phyloP scores from a whole-genome alignment of 1,284 basidiomycete species.

The Ustilago trichophora region DNA sequence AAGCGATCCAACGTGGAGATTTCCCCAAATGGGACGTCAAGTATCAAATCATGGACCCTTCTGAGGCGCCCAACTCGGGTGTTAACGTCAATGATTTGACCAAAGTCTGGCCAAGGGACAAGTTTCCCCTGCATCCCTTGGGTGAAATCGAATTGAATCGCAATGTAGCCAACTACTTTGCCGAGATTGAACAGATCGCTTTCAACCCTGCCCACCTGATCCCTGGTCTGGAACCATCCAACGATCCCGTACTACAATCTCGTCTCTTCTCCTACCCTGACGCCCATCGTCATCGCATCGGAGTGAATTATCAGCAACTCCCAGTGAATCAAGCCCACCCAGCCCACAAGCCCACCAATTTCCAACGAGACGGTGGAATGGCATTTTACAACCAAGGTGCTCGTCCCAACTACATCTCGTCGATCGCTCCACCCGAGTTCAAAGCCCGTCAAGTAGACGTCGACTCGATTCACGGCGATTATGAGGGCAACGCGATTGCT shows the following conservation, averaged over 20 bases:
- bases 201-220: conserved; percentile 54
- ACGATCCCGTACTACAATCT: conserved; percentile 60
- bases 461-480: conserved; percentile 28
- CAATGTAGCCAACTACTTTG: conserved; percentile 60
- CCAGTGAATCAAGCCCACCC: conserved; percentile 50
- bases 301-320: conserved; percentile 59
- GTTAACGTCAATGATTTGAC: conserved; percentile 57
- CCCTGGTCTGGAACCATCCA: conserved; percentile 53
- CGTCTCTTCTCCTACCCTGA: conserved; percentile 73
- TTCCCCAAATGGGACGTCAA: conserved; percentile 63
- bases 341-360: conserved; percentile 34
- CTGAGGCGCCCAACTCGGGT: conserved; percentile 28
- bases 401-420: conserved; percentile 51
- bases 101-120: conserved; percentile 46
- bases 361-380: conserved; percentile 51
- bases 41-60: conserved; percentile 51
- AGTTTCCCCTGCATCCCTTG: conserved; percentile 52
- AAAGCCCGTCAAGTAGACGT: conserved; percentile 35
- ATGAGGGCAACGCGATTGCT: conserved; percentile 67
- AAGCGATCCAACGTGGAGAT: conserved; percentile 56
- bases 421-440: conserved; percentile 40
- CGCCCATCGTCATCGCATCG: conserved; percentile 81
- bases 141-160: conserved; percentile 55
- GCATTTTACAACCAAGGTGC: conserved; percentile 56
- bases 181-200: conserved; percentile 58